Evolutionary conservation across 768 basidiomycete species (phyloP), one percentile per base, ranked within the genome.

Genomic region (Leccinum barrowsii): DNA sequence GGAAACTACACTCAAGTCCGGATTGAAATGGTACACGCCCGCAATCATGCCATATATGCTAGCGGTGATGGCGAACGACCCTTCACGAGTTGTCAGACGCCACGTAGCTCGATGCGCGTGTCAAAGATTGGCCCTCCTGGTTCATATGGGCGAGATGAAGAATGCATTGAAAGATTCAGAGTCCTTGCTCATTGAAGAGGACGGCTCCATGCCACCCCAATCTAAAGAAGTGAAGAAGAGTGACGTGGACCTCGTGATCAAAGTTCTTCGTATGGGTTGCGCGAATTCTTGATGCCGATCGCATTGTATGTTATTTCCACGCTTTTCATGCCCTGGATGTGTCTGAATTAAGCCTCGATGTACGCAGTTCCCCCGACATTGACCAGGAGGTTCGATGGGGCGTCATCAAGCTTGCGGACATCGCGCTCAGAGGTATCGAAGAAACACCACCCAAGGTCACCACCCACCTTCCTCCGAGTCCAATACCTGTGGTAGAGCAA

Each of bases 1-100:
- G 97, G 96, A 42, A 97, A 98, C 70, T 94, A 89, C 65, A 88
- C 87, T 2, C 89, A 92, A 68, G 91, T 99, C 48, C 88, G 97
- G 49, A 82, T 93, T 48, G 87, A 87, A 93, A 55, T 89, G 94
- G 93, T 87, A 92, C 70, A 80, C 87, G 2, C 86, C 86, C 35
- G 82, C 85, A 66, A 85, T 95, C 65, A 90, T 92, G 84, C 84
- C 85, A 13, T 98, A 98, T 68, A 79, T 98, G 62, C 80, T 96
- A 51, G 83, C 91, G 8, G 89, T 97, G 57, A 86, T 96, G 77
- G 84, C 87, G 7, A 82, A 87, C 66, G 97, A 99, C 69, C 79
- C 89, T 8, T 98, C 92, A 2, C 85, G 89, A 15, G 73, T 83
- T 34, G 79, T 99, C 40, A 86, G 92, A 30, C 85, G 95, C 8